Evolutionary conservation across 345 rosid genomes (phyloP).

Genomic region (Dovyalis caffra): DNA sequence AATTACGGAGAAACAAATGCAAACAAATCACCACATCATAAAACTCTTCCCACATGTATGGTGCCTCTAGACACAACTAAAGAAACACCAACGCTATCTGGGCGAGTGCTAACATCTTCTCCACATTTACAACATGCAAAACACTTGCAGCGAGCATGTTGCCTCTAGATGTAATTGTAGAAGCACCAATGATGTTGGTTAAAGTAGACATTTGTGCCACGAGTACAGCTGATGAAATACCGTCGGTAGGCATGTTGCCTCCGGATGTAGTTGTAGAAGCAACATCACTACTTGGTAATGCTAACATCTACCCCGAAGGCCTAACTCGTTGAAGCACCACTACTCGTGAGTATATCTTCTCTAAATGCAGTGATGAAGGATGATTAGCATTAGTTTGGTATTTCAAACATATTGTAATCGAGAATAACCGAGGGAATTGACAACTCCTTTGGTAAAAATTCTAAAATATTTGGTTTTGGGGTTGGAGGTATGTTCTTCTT

Average conservation of each 20-base stretch:
- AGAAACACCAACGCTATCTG: constrained; percentile 12
- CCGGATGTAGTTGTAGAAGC: constrained; percentile 22
- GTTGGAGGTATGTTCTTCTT: constrained; percentile 27
- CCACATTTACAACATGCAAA: constrained; percentile 14
- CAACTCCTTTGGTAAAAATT: constrained; percentile 54
- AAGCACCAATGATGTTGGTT: constrained; percentile 10
- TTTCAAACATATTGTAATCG: constrained; percentile 10
- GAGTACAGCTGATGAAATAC: constrained; percentile 3
- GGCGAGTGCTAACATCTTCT: constrained; percentile 17
- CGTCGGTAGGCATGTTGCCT: constrained; percentile 9
- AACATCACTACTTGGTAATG: constrained; percentile 6
- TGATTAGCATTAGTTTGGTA: constrained; percentile 13
- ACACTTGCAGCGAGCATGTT: constrained; percentile 8
- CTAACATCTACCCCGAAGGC: constrained; percentile 13
- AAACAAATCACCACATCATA: too few species aligned
- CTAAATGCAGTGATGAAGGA: constrained; percentile 21
- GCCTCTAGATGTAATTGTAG: constrained; percentile 17
- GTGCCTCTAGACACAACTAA: constrained; percentile 17
- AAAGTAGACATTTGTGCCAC: constrained; percentile 12
- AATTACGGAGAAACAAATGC: too few species aligned
- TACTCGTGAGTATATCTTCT: constrained; percentile 5
- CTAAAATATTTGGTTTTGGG: constrained; percentile 50
- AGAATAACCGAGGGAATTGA: constrained; percentile 37
- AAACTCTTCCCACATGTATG: constrained; percentile 5
- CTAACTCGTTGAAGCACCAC: constrained; percentile 12